Evolutionary conservation across 139 green algal species (phyloP), one percentile per base, ranked within the genome.

Genomic region (Nannochloris sp.): DNA sequence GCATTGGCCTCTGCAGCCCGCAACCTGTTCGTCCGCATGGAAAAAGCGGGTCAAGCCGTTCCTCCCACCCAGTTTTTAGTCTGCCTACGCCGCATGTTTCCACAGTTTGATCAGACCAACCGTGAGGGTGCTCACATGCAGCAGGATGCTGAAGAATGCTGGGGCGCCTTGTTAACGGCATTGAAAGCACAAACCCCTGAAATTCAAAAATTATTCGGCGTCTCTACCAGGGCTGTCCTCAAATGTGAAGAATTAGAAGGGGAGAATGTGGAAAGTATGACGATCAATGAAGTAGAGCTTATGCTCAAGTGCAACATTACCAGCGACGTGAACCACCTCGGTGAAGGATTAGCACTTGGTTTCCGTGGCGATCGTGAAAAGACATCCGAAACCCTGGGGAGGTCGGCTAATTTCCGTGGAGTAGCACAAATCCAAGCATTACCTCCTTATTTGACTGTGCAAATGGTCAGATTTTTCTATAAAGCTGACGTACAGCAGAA

Each of bases 131-230:
- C 76, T 15, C 92, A 83, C 75, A 90, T 87, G 76, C 93, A 99
- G 80, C 92, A 98, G 81, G 95, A 99, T 68, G 95, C 94, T 13
- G 94, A 99, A 78, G 95, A 99, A 77, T 99, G 94, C 78, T 97
- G 84, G 84, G 89, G 81, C 4, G 82, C 92, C 75, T 58, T 99
- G 13, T 53, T 97, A 55, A 85, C 87, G 67, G 73, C 70, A 6
- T 71, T 98, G 8, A 68, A 69, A 4, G 80, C 88, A 62, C 77
- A 74, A 56, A 63, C 95, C 7, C 42, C 76, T 0, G 55, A 79
- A 2, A 67, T 97, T 24, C 67, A 91, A 46, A 63, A 82, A 23
- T 65, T 97, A 37, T 93, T 99, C 77, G 93, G 92, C 5, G 62
- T 98, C 8, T 66, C 64, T n/a, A 70, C 90, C 15, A 62, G 75